A percentile compares a stretch with the other conserved stretches of the same genome.
Evolutionary conservation across 2,329 filamentous ascomycete genomes (phyloP).

Genomic region (Cadophora gregata): DNA sequence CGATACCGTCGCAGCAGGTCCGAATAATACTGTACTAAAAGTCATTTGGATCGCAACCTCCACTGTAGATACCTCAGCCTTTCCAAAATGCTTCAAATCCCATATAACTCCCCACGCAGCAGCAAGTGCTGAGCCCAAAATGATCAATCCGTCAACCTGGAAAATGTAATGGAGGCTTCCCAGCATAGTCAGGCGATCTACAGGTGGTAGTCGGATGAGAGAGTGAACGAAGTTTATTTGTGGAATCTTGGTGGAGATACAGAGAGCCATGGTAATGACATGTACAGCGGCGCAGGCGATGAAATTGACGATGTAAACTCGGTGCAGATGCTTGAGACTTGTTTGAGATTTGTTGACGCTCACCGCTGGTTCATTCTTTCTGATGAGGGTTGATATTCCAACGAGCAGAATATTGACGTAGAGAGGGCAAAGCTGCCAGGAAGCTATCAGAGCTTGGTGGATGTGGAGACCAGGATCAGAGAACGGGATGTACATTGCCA

Average conservation of each 20-base stretch:
- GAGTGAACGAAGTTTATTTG: background rate
- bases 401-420: background rate
- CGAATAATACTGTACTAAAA: background rate
- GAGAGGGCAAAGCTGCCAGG: background rate
- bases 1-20: background rate
- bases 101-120: constrained; percentile 8
- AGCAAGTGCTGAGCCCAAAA: constrained; percentile 5
- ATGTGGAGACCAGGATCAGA: background rate
- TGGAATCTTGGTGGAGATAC: constrained; percentile 1
- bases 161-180: constrained; percentile 5
- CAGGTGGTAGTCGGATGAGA: background rate
- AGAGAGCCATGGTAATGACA: constrained; percentile 7
- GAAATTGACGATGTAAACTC: background rate
- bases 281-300: background rate
- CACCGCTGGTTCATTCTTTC: background rate
- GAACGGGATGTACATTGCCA: constrained; percentile 8
- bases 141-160: constrained; percentile 2
- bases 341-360: background rate
- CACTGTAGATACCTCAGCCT: background rate
- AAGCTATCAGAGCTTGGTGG: constrained; percentile 1
- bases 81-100: constrained; percentile 12
- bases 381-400: background rate
- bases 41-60: constrained; percentile 9
- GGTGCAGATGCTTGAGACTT: constrained; percentile 4
- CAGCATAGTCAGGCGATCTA: background rate